Base-by-base conservation (phyloP, 208 protist species). In the Crithidia mellificae region DNA sequence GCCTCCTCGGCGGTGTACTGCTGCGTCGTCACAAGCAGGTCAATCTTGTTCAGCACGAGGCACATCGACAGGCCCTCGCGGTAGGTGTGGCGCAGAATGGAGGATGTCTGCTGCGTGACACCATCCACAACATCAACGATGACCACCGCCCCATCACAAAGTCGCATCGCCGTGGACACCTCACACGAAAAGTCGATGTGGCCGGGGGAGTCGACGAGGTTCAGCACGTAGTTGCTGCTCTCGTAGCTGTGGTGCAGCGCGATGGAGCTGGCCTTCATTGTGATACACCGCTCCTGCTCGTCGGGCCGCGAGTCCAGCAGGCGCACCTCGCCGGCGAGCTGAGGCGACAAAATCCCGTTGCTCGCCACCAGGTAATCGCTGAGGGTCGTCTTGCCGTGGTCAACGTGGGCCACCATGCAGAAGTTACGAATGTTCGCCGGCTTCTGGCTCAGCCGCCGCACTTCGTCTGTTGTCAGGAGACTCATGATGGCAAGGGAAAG, bases 21-120 rank as follows among this genome's bases (percentile, higher is more conserved):
- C 63, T 99, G 85, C 51, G 98, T 92, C 9, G 83, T 80, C 58
- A 99, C 91, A 17, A 98, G 80, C 34, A 98, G 79, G 79, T 99
- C 99, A 19, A 99, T 98, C 78, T 99, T 99, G 83, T 99, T 99
- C 14, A 99, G 79, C 9, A 99, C 96, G 19, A 99, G 84, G 61
- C 90, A 90, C 73, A 98, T 97, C 34, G 76, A 90, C 12, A 99
- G 77, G 9, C 95, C 85, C 68, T 99, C 98, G 22, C 70, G 62
- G 72, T 97, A 99, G 0, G 98, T 96, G 79, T 99, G 97, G 12
- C 95, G 83, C 24, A 99, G 81, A 47, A 99, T 99, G 29, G 92
- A 82, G 54, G 66, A 83, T 25, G 95, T 97, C 61, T 98, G 97
- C 69, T 96, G 91, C 49, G 92, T 96, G 30, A 99, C 96, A 41